Conservation (phyloP, 2,329 filamentous ascomycete species). For the Monosporascus sp. region DNA sequence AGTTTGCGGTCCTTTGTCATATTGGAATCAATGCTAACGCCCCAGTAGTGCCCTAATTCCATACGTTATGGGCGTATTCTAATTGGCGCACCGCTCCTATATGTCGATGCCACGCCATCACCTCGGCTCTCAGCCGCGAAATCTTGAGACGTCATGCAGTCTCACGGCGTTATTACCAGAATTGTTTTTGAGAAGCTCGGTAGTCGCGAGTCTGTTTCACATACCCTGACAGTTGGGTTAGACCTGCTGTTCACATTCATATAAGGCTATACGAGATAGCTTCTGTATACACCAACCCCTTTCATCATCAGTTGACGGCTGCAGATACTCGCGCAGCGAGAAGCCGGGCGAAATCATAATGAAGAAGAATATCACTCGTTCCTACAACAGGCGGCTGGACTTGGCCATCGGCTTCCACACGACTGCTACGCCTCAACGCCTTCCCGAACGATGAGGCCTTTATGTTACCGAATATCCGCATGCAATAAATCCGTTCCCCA, state of each 20-base stretch:
- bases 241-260: slow-evolving; percentile 9
- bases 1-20: slow-evolving; percentile 35
- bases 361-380: slow-evolving; percentile 3
- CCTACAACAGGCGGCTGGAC: background rate
- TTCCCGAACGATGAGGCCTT: background rate
- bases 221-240: slow-evolving; percentile 14
- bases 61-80: slow-evolving; percentile 48
- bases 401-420: background rate
- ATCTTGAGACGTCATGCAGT: background rate
- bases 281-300: slow-evolving; percentile 13
- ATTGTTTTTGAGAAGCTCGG: slow-evolving; percentile 6
- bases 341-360: slow-evolving; percentile 12
- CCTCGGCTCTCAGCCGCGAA: background rate
- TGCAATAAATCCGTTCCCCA: background rate
- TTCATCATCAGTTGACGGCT: slow-evolving; percentile 2
- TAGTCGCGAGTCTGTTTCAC: slow-evolving; percentile 14
- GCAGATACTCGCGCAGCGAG: slow-evolving; percentile 5
- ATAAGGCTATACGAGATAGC: slow-evolving; percentile 13
- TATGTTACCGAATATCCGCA: background rate
- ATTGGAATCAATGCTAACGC: background rate
- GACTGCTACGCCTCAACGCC: background rate
- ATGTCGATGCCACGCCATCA: background rate
- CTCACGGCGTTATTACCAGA: background rate
- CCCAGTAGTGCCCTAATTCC: slow-evolving; percentile 39
- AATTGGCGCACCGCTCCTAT: slow-evolving; percentile 6